Conservation (phyloP, 305 asterid species). For the Euphrasia arctica region DNA sequence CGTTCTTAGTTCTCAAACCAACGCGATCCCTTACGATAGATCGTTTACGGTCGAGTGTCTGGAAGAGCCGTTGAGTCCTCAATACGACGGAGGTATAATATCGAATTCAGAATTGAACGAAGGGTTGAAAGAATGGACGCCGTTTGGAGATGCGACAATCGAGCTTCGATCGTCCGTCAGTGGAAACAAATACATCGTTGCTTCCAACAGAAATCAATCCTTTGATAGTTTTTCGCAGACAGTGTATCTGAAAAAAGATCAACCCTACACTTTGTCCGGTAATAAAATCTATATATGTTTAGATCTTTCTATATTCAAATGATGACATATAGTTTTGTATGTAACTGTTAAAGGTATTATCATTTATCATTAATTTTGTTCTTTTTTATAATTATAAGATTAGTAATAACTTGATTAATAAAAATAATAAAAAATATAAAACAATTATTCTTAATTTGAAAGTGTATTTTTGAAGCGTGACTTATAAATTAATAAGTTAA, state of each 20-base stretch:
- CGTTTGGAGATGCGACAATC: conserved; percentile 25
- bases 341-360: no score
- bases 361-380: no score
- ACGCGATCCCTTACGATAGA: conserved; percentile 38
- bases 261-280: conserved; percentile 59
- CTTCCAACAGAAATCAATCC: conserved; percentile 28
- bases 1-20: conserved; percentile 19
- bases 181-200: conserved; percentile 41
- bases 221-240: conserved; percentile 42
- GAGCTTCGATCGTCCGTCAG: conserved; percentile 18
- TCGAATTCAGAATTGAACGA: conserved; percentile 34
- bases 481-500: no score
- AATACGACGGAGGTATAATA: conserved; percentile 41
- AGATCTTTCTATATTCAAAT: no score
- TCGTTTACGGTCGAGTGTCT: conserved; percentile 40
- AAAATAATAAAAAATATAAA: no score
- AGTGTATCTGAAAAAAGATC: conserved; percentile 33
- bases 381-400: no score
- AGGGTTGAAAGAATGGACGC: conserved; percentile 32
- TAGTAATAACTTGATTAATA: no score
- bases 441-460: no score
- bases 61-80: conserved; percentile 34
- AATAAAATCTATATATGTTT: not conserved
- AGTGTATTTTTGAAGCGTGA: no score
- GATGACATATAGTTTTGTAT: no score